phyloP scores from a whole-genome alignment of 208 protist genomes.

The Tritrichomonas musculus region DNA sequence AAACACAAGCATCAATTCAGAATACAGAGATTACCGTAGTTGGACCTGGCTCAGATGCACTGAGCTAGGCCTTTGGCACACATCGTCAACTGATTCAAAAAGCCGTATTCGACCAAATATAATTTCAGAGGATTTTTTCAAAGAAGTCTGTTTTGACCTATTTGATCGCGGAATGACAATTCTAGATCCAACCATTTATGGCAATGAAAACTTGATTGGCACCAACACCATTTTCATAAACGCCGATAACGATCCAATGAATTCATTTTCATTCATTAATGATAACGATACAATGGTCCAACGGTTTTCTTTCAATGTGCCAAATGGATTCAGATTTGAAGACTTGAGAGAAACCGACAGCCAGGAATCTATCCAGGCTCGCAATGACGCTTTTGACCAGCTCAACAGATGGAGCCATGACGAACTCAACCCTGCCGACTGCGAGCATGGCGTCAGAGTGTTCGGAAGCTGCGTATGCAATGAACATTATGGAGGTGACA shows the following conservation, averaged over 20 bases:
- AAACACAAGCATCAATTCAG: no score
- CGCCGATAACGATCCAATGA: neutral
- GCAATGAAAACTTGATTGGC: neutral
- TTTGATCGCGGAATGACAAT: no score
- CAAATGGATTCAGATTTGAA: neutral
- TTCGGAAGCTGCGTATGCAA: neutral
- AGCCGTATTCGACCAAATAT: no score
- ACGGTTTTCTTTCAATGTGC: neutral
- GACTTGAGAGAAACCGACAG: neutral
- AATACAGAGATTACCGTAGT: no score
- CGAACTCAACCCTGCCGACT: neutral
- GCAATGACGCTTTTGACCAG: neutral
- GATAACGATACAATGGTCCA: neutral
- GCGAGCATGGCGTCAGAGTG: neutral
- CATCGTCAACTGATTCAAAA: no score
- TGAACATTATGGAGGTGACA: neutral
- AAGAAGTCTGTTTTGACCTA: no score
- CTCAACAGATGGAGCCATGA: neutral
- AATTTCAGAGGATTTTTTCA: no score
- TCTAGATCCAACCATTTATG: no score
- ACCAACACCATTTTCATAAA: neutral
- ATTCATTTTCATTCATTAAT: neutral
- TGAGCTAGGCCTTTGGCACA: no score
- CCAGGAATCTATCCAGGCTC: neutral
- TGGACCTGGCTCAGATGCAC: no score